Evolutionary conservation across 306 rosid species (phyloP).

Genomic region (Gastrolobium bilobum): DNA sequence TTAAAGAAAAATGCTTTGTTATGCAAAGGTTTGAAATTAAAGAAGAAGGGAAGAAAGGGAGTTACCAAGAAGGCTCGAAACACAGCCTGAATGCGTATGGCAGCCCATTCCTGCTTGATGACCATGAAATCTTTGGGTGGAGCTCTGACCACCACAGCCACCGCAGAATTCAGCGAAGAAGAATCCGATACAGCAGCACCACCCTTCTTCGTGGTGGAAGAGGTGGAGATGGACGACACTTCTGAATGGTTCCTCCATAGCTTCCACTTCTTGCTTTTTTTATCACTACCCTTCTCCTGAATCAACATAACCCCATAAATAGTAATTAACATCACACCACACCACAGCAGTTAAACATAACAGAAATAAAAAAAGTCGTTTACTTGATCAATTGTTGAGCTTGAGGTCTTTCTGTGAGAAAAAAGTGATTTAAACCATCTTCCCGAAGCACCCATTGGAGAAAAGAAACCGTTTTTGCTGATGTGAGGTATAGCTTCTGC

Average conservation of each 20-base stretch:
- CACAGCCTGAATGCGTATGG: conserved; percentile 79
- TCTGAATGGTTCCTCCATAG: conserved; percentile 81
- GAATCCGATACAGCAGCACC: conserved; percentile 45
- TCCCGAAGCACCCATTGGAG: conserved; percentile 82
- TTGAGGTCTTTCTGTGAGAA: conserved; percentile 59
- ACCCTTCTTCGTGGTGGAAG: conserved; percentile 48
- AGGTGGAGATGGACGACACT: conserved; percentile 43
- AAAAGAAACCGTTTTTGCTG: conserved; percentile 25
- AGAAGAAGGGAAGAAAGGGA: neutral
- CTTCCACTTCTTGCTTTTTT: conserved; percentile 82
- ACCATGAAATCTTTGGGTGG: conserved; percentile 71
- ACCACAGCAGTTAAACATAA: neutral
- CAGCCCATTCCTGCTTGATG: conserved; percentile 83
- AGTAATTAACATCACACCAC: neutral
- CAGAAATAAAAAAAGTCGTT: neutral
- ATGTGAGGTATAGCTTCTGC: neutral
- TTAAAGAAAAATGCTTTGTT: neutral
- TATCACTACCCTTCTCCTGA: conserved; percentile 63
- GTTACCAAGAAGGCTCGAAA: conserved; percentile 87
- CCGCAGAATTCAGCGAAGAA: conserved; percentile 64
- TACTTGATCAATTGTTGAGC: conserved; percentile 60
- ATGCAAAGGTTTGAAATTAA: conserved; percentile 8
- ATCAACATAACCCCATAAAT: neutral
- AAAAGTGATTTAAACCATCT: conserved; percentile 87
- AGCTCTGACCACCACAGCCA: conserved; percentile 78